Percentiles rank a stretch among this genome's conserved stretches.
Evolutionary conservation across 176 grass and related monocot species (phyloP).

Genomic region (Oryza meyeriana): DNA sequence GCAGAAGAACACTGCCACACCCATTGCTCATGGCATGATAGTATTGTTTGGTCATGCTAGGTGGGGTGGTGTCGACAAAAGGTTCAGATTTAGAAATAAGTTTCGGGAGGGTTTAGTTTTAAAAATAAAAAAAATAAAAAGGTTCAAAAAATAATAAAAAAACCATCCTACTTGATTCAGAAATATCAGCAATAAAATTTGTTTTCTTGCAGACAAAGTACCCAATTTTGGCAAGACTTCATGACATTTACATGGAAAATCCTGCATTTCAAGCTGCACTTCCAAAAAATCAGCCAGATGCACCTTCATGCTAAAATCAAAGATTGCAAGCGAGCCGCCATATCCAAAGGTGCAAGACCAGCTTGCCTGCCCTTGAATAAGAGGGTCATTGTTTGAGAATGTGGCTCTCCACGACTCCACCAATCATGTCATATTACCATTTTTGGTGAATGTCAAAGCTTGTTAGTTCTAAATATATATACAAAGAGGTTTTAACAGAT

Average conservation of each 20-base stretch:
- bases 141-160: too few species aligned
- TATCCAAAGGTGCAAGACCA: not conserved
- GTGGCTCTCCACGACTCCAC: not conserved
- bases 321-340: not conserved
- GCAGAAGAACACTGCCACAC: too few species aligned
- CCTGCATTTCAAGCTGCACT: slow-evolving; percentile 67
- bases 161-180: not conserved
- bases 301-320: slow-evolving; percentile 34
- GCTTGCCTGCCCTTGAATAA: not conserved
- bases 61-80: too few species aligned
- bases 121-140: too few species aligned
- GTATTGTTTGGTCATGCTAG: too few species aligned
- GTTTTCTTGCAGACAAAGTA: slow-evolving; percentile 58
- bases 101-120: too few species aligned
- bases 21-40: too few species aligned
- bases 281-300: slow-evolving; percentile 71
- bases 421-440: not conserved
- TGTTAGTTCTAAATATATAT: not conserved
- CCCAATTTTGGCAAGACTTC: slow-evolving; percentile 51
- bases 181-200: not conserved
- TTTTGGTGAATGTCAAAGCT: not conserved
- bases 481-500: not conserved
- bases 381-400: not conserved
- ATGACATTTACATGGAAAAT: slow-evolving; percentile 61
- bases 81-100: too few species aligned